Conservation (phyloP, 2,329 filamentous ascomycete species). For the Lasiodiplodia theobromae region DNA sequence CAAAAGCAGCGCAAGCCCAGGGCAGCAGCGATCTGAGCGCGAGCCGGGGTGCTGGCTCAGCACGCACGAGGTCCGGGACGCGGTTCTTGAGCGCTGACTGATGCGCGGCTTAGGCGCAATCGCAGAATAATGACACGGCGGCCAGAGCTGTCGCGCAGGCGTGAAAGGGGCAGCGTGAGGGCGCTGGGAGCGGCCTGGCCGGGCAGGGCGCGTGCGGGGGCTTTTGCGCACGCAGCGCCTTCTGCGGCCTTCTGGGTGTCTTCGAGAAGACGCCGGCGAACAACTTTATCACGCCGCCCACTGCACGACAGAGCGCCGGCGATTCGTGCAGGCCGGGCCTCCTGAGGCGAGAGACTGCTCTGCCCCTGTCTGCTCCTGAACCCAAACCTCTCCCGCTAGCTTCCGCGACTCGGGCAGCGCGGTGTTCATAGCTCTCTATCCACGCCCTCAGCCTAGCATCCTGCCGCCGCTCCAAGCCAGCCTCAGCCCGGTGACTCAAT, state of each 20-base stretch:
- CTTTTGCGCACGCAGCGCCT: slow-evolving; percentile 17
- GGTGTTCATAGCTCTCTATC: slow-evolving; percentile 22
- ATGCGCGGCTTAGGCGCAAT: slow-evolving; percentile 23
- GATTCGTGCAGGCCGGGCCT: slow-evolving; percentile 21
- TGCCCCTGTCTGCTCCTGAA: slow-evolving; percentile 26
- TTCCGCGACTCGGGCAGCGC: slow-evolving; percentile 19
- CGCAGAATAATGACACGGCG: slow-evolving; percentile 25
- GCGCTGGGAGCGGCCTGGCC: slow-evolving; percentile 19
- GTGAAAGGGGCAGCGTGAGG: slow-evolving; percentile 21
- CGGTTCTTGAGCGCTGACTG: slow-evolving; percentile 21
- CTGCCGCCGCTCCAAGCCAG: not conserved
- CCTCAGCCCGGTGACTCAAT: slow-evolving; percentile 6
- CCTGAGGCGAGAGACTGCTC: slow-evolving; percentile 16
- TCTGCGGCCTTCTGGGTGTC: slow-evolving; percentile 27
- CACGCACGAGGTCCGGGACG: slow-evolving; percentile 25
- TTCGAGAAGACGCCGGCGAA: slow-evolving; percentile 29
- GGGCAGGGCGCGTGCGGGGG: slow-evolving; percentile 7
- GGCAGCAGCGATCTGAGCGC: slow-evolving; percentile 28
- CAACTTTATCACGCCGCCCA: slow-evolving; percentile 29
- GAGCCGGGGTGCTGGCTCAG: slow-evolving; percentile 26
- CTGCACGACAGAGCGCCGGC: slow-evolving; percentile 23
- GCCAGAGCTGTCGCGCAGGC: slow-evolving; percentile 22
- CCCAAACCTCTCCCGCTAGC: slow-evolving; percentile 24
- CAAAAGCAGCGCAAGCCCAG: slow-evolving; percentile 29
- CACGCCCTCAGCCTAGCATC: not conserved